Base-by-base conservation (phyloP, 345 rosid species). In the Populus pruinosa region DNA sequence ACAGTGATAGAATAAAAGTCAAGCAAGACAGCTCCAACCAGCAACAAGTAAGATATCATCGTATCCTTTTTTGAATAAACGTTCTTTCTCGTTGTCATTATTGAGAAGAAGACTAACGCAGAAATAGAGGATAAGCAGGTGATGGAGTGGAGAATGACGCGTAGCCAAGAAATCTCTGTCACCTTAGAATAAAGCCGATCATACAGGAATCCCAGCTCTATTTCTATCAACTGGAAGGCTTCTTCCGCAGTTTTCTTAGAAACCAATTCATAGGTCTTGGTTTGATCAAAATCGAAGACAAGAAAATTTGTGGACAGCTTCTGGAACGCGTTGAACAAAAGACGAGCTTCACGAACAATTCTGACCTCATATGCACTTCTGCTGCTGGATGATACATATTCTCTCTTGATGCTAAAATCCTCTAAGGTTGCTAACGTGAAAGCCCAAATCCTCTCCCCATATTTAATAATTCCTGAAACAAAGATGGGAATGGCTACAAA, bases 161-260 rank as follows among this genome's bases (percentile, higher is more conserved):
- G 78, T 2, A 3, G 21, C 31, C 76, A 62, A 55, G 36, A 50
- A 50, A 27, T 65, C 21, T 43, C 12, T 16, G 12, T 6, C 2
- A 72, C 80, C 79, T 86, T 86, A 0, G 86, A 78, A 65, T 76
- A 79, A n/a, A 86, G 67, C 18, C 65, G 65, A 73, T 87, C 90
- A 63, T 80, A 87, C 81, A 56, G n/a, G 27, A 56, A n/a, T 56
- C 62, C 62, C 62, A 55, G 5, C 62, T 56, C 25, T 3, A 56
- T 23, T 56, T 56, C 62, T 8, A 56, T 56, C 12, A 56, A 8
- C 5, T 21, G 10, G 59, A 8, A 56, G 25, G 25, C 25, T 56
- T 56, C 62, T 56, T 8, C n/a, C 11, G 25, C 25, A 56, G 9
- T 9, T 0, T 56, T n/a, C 11, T 0, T n/a, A 0, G 29, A 21